A percentile compares a stretch with the other conserved stretches of the same genome.
These are phyloP conservation scores for Ophiostoma quercus DNA, from an alignment of 2,329 filamentous ascomycete genomes.

Conservation along the genomic window DNA sequence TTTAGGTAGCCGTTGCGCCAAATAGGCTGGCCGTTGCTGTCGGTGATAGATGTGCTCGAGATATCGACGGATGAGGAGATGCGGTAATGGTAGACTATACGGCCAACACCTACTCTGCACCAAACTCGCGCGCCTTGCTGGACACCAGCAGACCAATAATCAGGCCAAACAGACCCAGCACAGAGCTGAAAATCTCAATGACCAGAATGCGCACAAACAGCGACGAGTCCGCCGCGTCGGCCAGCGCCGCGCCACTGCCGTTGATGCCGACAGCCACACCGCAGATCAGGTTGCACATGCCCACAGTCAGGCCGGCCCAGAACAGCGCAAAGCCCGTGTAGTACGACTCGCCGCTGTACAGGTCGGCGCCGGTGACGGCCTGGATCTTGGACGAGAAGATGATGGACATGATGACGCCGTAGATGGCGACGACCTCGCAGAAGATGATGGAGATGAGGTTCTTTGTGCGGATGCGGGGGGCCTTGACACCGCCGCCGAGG, in stretches of 20 bases:
- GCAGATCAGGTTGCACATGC: constrained; percentile 91
- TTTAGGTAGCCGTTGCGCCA: not conserved
- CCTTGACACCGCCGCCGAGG: constrained; percentile 91
- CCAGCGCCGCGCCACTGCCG: constrained; percentile 89
- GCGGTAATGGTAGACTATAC: too few species aligned
- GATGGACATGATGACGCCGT: constrained; percentile 99
- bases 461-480: constrained; percentile 96
- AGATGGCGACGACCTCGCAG: constrained; percentile 99
- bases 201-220: constrained; percentile 99
- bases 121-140: constrained; percentile 74
- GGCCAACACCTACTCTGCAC: constrained; percentile 31
- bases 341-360: constrained; percentile 73
- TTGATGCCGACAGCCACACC: constrained; percentile 97
- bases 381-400: constrained; percentile 89
- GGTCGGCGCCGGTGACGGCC: constrained; percentile 55
- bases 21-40: not conserved
- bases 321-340: constrained; percentile 95
- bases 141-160: constrained; percentile 90
- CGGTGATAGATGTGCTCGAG: not conserved
- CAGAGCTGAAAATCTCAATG: constrained; percentile 98
- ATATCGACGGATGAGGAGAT: too few species aligned
- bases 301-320: constrained; percentile 92
- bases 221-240: constrained; percentile 86
- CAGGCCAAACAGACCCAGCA: constrained; percentile 90
- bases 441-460: constrained; percentile 99